Conservation (phyloP, 257 asterid species). For the Apocynum venetum region DNA sequence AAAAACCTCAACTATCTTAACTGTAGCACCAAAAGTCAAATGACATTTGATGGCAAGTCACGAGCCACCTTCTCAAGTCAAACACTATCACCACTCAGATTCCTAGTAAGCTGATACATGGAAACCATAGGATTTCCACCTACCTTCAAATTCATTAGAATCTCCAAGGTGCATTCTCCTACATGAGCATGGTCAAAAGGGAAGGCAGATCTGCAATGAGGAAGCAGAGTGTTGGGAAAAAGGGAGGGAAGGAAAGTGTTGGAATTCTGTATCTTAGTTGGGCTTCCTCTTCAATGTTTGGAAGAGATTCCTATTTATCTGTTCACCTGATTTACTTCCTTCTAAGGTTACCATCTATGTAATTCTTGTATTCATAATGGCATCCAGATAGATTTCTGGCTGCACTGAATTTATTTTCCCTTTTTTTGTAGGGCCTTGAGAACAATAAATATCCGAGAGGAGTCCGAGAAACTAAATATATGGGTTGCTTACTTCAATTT, state of each 20-base stretch:
- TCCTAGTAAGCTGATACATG: too few relatives aligned
- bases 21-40: too few relatives aligned
- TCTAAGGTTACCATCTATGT: neutral
- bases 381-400: neutral
- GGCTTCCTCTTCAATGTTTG: neutral
- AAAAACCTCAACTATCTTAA: too few relatives aligned
- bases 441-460: constrained; percentile 82
- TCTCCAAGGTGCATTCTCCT: too few relatives aligned
- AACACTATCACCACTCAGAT: too few relatives aligned
- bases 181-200: too few relatives aligned
- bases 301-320: neutral
- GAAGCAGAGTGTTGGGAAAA: too few relatives aligned
- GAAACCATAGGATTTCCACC: too few relatives aligned
- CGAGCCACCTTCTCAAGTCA: too few relatives aligned
- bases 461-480: constrained; percentile 82
- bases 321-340: neutral
- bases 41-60: too few relatives aligned
- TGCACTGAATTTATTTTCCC: neutral
- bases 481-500: constrained; percentile 94
- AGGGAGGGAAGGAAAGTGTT: neutral
- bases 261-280: neutral
- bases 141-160: too few relatives aligned
- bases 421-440: constrained; percentile 67
- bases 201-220: too few relatives aligned
- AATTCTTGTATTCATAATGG: neutral